A percentile compares a stretch with the other conserved stretches of the same genome.
Evolutionary conservation across 2,329 filamentous ascomycete genomes (phyloP).

Genomic region (Curvularia sp.): DNA sequence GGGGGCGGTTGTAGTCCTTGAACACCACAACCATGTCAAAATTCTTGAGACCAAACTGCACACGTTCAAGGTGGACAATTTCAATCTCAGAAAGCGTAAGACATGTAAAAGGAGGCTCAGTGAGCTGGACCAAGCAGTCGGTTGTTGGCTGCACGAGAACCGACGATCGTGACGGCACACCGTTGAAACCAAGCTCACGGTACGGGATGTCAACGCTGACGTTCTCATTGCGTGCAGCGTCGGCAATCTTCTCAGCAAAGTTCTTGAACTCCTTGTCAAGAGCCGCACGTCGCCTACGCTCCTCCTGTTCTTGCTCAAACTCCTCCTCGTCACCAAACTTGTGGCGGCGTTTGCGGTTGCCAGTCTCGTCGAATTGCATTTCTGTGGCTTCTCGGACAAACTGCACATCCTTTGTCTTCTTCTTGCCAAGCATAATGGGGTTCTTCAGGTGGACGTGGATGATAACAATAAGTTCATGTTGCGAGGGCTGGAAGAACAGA

Average conservation of each 20-base stretch:
- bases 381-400: constrained; percentile 98
- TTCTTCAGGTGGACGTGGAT: constrained; percentile 98
- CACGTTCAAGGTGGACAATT: constrained; percentile 92
- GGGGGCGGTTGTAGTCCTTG: constrained; percentile 92
- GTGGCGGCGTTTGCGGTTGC: constrained; percentile 96
- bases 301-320: constrained; percentile 97
- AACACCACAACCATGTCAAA: constrained; percentile 99
- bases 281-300: constrained; percentile 86
- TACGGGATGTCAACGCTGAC: constrained; percentile 96
- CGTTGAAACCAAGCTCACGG: constrained; percentile 93
- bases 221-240: constrained; percentile 88
- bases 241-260: constrained; percentile 96
- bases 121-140: constrained; percentile 95
- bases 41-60: constrained; percentile 96
- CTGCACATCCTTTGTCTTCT: constrained; percentile 98
- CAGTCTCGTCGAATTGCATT: constrained; percentile 98
- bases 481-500: constrained; percentile 97
- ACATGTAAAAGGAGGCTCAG: constrained; percentile 95
- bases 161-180: constrained; percentile 93
- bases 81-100: constrained; percentile 96
- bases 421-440: constrained; percentile 96
- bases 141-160: constrained; percentile 96
- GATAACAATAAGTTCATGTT: constrained; percentile 94
- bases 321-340: constrained; percentile 98
- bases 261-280: constrained; percentile 95